phyloP scores from a whole-genome alignment of 148 eudicot genomes.

The Agrostemma githago region DNA sequence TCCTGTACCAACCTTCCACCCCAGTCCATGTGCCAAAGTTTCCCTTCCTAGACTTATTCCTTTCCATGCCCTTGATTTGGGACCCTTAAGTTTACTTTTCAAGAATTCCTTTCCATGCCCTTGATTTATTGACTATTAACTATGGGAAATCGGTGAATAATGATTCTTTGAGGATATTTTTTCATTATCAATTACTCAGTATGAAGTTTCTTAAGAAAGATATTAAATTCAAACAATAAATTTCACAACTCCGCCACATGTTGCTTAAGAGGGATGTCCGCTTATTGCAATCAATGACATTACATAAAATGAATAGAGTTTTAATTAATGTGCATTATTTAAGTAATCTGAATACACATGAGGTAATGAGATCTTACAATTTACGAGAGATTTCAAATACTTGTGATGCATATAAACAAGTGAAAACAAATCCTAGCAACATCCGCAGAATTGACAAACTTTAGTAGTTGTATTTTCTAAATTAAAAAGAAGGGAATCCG shows the following conservation, averaged over 20 bases:
- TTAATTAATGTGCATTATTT: neutral
- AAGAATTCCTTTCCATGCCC: too few species aligned
- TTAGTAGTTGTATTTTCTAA: neutral
- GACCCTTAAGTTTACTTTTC: too few species aligned
- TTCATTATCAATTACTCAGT: too few species aligned
- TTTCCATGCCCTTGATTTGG: too few species aligned
- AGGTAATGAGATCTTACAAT: neutral
- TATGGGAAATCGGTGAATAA: too few species aligned
- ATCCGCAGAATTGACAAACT: neutral
- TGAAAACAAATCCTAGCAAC: neutral
- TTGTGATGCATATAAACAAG: neutral
- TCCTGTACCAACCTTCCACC: too few species aligned
- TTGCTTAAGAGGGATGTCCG: neutral
- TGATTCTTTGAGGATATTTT: too few species aligned
- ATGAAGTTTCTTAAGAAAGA: neutral
- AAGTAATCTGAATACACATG: neutral
- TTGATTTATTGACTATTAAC: too few species aligned
- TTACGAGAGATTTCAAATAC: neutral
- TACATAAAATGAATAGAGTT: neutral
- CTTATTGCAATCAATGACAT: neutral
- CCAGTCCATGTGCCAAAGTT: too few species aligned
- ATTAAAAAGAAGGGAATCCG: neutral
- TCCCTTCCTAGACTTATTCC: too few species aligned
- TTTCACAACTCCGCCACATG: slow-evolving; percentile 1
- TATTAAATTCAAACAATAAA: neutral